Base-by-base conservation (phyloP, 1,284 basidiomycete genomes). In the Leccinum subspadiceum region DNA sequence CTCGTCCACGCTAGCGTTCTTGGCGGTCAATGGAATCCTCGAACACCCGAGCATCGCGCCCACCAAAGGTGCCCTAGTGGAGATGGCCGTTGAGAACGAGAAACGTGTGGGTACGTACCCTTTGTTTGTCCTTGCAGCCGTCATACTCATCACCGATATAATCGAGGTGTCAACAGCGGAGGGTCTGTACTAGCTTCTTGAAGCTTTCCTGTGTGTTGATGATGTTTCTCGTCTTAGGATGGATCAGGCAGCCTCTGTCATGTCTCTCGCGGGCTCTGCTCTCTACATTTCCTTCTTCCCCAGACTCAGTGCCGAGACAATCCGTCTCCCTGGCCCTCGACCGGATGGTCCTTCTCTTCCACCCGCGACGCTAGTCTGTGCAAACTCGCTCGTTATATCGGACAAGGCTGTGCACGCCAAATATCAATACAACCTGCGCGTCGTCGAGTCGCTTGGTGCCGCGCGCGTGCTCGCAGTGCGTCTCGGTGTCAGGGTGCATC, bases 361-460 rank as follows among this genome's bases (percentile, higher is more conserved):
- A 2, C 59, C 70, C 10, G 82, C 84, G 12, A 85, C 86, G 5
- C 86, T 95, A 68, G 89, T 94, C 57, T 87, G 89, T 68, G 90
- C 92, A 12, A 93, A 95, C 77, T 92, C 91, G 15, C 84, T 93
- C 41, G 87, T 93, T 31, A 85, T 90, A n/a, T 86, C 90, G 33
- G 88, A 93, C 69, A 94, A 94, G 73, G 85, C 86, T 2, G 81
- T 89, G 61, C 84, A 84, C 48, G 88, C 92, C 2, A 90, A 89
- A 64, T 84, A 81, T 54, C 82, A 86, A 51, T 95, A 95, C 78
- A 96, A 96, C 72, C 79, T 96, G 35, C 89, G 93, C 20, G 92
- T 94, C 20, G 89, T 95, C 17, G 94, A 96, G 75, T 91, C 88
- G 0, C 85, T 93, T 29, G 87, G 86, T 56, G 89, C 86, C 2